Conservation (phyloP, 148 eudicot genomes). For the Diospyros lotus region DNA sequence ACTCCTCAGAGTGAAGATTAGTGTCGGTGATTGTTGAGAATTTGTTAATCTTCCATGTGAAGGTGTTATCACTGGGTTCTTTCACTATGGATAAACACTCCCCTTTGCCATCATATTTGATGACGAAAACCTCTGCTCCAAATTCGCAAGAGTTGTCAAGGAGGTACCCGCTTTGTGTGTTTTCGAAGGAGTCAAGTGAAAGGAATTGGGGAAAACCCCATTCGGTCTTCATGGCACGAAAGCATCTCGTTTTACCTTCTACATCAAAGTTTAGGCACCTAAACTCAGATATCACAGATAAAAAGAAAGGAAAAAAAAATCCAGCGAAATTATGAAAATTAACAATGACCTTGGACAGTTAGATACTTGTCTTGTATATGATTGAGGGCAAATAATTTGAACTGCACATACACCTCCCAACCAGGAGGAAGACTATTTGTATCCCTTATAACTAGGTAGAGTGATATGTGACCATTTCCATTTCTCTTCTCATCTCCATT, state of each 20-base stretch:
- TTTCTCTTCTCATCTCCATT: slow-evolving; percentile 7
- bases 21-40: slow-evolving; percentile 1
- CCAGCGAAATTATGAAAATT: neutral
- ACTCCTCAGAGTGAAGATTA: neutral
- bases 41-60: slow-evolving; percentile 14
- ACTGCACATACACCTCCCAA: slow-evolving; percentile 17
- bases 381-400: slow-evolving; percentile 14
- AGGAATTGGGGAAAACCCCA: slow-evolving; percentile 15
- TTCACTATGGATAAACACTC: slow-evolving; percentile 11
- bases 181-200: neutral
- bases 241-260: slow-evolving; percentile 6
- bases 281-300: neutral
- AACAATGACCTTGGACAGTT: slow-evolving; percentile 15
- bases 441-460: slow-evolving; percentile 11
- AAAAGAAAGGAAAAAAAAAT: too few species aligned
- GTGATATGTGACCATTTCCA: slow-evolving; percentile 11
- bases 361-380: slow-evolving; percentile 16
- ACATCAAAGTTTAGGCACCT: neutral
- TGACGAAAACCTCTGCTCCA: slow-evolving; percentile 17
- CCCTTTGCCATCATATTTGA: slow-evolving; percentile 10
- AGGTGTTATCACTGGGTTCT: neutral
- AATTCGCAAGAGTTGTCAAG: slow-evolving; percentile 11
- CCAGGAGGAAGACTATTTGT: slow-evolving; percentile 4
- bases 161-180: slow-evolving; percentile 13
- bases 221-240: slow-evolving; percentile 14